These are phyloP conservation scores for Physcia stellaris DNA, from an alignment of 495 filamentous ascomycete species.

Conservation along the genomic window DNA sequence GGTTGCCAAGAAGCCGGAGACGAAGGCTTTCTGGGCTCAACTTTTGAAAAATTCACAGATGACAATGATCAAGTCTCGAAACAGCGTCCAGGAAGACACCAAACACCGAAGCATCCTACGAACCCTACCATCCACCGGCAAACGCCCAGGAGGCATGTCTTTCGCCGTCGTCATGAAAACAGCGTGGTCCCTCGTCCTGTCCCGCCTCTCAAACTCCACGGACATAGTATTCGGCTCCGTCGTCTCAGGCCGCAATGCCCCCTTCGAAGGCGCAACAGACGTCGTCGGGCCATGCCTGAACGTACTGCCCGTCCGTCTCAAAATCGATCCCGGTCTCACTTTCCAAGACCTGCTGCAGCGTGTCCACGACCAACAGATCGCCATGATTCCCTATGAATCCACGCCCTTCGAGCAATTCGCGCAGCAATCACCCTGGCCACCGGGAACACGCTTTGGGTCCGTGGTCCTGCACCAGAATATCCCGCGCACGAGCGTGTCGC, in stretches of 20 bases:
- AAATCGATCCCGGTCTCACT: constrained; percentile 11
- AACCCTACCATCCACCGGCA: no score
- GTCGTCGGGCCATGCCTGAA: constrained; percentile 30
- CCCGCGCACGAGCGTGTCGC: neutral
- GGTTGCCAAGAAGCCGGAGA: neutral
- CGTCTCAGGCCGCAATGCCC: constrained; percentile 23
- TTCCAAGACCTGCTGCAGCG: constrained; percentile 24
- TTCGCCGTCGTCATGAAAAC: constrained; percentile 17
- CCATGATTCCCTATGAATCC: constrained; percentile 31
- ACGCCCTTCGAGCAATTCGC: constrained; percentile 40
- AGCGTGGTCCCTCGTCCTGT: constrained; percentile 26
- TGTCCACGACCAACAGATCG: constrained; percentile 22
- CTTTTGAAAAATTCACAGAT: neutral
- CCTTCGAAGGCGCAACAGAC: constrained; percentile 19
- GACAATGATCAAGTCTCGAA: neutral
- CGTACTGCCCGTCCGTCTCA: constrained; percentile 37
- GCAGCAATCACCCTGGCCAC: constrained; percentile 5
- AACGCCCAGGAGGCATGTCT: no score
- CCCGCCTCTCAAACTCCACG: constrained; percentile 15
- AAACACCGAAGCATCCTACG: neutral
- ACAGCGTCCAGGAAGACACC: neutral
- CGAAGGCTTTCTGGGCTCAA: neutral
- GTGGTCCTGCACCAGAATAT: neutral
- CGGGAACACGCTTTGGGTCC: neutral
- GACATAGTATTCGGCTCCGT: constrained; percentile 27